phyloP scores from a whole-genome alignment of 2,329 filamentous ascomycete genomes.

The Xylariaceae sp. region DNA sequence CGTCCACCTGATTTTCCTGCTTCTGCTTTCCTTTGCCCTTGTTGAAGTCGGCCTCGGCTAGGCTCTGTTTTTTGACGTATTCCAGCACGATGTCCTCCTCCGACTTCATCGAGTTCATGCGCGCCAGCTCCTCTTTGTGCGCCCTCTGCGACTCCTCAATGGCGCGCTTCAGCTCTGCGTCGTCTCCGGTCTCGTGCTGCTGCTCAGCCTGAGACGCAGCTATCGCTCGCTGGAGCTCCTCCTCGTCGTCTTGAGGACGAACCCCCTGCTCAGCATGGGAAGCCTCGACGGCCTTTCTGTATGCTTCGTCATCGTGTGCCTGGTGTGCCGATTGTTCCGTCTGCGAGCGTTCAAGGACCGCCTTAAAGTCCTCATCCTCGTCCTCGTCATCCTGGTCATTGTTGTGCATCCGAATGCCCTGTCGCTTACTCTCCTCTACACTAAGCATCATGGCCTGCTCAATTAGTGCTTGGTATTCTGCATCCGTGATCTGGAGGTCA shows the following conservation, averaged over 20 bases:
- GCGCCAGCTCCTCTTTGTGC: constrained; percentile 35
- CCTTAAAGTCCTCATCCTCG: constrained; percentile 14
- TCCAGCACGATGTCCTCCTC: constrained; percentile 71
- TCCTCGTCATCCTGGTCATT: constrained; percentile 12
- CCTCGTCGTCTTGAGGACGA: constrained; percentile 19
- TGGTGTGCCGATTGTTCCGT: constrained; percentile 14
- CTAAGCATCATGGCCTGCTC: constrained; percentile 50
- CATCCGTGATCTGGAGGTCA: constrained; percentile 43
- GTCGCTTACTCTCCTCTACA: constrained; percentile 25
- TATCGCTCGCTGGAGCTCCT: constrained; percentile 31
- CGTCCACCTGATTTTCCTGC: constrained; percentile 20
- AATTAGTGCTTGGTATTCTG: constrained; percentile 49
- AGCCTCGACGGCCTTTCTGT: constrained; percentile 33
- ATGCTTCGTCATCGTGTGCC: constrained; percentile 27
- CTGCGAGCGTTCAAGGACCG: constrained; percentile 17
- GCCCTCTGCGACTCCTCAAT: constrained; percentile 39
- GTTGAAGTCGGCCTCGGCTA: constrained; percentile 56
- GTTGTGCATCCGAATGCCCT: constrained; percentile 14
- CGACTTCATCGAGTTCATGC: constrained; percentile 35
- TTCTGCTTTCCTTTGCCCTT: constrained; percentile 27
- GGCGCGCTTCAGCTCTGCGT: constrained; percentile 39
- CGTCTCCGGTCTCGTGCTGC: constrained; percentile 15
- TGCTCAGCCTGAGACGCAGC: constrained; percentile 30
- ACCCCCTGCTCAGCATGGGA: constrained; percentile 24
- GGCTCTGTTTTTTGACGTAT: constrained; percentile 69